Evolutionary conservation across 306 rosid species (phyloP).

Genomic region (Fragaria iinumae): DNA sequence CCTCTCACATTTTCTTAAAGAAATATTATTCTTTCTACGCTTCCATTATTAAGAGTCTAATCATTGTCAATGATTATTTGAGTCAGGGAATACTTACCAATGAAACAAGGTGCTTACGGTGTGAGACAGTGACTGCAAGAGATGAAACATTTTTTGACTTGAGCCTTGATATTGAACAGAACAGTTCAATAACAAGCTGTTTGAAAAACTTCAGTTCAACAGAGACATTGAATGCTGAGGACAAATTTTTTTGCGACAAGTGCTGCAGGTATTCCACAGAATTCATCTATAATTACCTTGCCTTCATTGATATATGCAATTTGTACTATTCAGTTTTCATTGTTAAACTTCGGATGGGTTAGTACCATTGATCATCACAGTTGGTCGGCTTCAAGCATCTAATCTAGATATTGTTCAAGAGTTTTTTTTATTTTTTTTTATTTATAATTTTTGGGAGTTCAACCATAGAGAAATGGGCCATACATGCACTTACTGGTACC

Average conservation of each 20-base stretch:
- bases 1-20: neutral
- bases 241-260: constrained; percentile 97
- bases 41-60: constrained; percentile 31
- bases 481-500: too few species aligned
- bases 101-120: constrained; percentile 95
- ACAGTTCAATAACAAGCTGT: constrained; percentile 98
- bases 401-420: neutral
- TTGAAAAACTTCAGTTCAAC: constrained; percentile 99
- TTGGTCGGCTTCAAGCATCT: neutral
- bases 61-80: constrained; percentile 33
- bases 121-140: constrained; percentile 97
- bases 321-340: neutral
- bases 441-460: constrained; percentile 3
- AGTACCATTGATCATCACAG: neutral
- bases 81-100: constrained; percentile 95
- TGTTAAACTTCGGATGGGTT: neutral
- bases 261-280: constrained; percentile 75
- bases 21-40: neutral
- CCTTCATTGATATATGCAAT: neutral
- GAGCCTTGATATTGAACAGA: constrained; percentile 99
- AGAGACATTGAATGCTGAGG: constrained; percentile 95
- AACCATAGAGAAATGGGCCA: neutral
- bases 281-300: constrained; percentile 1
- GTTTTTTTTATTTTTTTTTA: neutral
- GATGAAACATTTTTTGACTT: constrained; percentile 96